Evolutionary conservation across 2,329 filamentous ascomycete genomes (phyloP), one percentile per base, ranked within the genome.

Genomic region (Drechslerella stenobrocha): DNA sequence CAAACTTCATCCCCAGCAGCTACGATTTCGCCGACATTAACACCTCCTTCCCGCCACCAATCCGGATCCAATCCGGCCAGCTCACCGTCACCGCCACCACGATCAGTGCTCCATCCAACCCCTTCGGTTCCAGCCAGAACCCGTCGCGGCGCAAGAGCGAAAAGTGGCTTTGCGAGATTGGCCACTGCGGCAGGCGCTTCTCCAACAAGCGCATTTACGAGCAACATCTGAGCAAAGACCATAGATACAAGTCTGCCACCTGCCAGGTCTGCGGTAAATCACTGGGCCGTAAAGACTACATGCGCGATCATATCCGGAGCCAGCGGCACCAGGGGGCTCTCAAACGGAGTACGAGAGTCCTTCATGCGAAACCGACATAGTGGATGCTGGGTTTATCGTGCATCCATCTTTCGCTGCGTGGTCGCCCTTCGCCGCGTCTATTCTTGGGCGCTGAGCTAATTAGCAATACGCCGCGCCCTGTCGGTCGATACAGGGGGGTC

Each of bases 241-340:
- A 67, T 20, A 56, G 37, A 44, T 34, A 30, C n/a, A 67, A 52
- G 8, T 55, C 55, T 1, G 55, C 51, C 2, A 18, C 23, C 35
- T 67, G 63, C 35, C 1, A 11, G 8, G 4, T 46, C 9, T 67
- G 63, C n/a, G 55, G 45, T 0, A 48, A 48, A 22, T 45, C 26
- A 22, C 35, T 67, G 1, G 63, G 63, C 7, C 34, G 63, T 2
- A 55, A 56, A 22, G 63, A 67, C 42, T 67, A 67, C 15, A 44
- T 67, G 48, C 20, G 50, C 24, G 63, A 67, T 46, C 63, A 67
- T 22, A 18, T 56, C 4, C 15, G 50, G 9, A 67, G 63, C 35
- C 11, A 30, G 18, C 32, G 55, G 20, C 63, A 67, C 24, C 4
- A 9, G 13, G 37, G 5, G 2, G 63, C 61, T 1, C n/a, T 59